Evolutionary conservation across 805 yeast genomes (phyloP).

Genomic region (Saturnispora diversa): DNA sequence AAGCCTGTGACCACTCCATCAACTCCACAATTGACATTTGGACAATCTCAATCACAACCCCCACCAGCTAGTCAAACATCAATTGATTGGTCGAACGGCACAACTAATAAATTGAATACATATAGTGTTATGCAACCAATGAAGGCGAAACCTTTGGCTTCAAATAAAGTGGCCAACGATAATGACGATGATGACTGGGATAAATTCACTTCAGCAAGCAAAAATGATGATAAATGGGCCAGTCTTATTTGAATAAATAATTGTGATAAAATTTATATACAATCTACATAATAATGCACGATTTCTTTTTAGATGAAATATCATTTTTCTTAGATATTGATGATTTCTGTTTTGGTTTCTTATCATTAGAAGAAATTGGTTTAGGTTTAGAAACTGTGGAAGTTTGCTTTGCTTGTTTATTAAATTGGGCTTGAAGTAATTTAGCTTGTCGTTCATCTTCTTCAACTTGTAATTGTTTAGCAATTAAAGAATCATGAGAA

Average conservation of each 20-base stretch:
- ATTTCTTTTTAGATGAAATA: slow-evolving; percentile 1
- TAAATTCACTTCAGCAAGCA: slow-evolving; percentile 11
- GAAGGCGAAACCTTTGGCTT: slow-evolving; percentile 3
- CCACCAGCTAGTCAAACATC: too few relatives aligned
- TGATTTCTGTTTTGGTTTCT: slow-evolving; percentile 1
- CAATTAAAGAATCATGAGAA: slow-evolving; percentile 22
- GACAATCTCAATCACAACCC: slow-evolving; percentile 5
- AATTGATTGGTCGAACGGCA: slow-evolving; percentile 12
- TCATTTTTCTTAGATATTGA: not conserved
- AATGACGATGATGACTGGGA: slow-evolving; percentile 15
- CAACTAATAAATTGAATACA: not conserved
- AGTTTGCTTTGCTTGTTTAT: slow-evolving; percentile 4
- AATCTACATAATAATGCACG: slow-evolving; percentile 7
- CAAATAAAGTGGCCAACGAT: too few relatives aligned
- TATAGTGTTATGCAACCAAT: slow-evolving; percentile 12
- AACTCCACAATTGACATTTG: slow-evolving; percentile 2
- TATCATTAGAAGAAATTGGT: not conserved
- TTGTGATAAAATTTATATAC: not conserved
- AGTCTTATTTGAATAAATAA: slow-evolving; percentile 11
- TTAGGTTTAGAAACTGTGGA: not conserved
- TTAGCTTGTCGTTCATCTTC: slow-evolving; percentile 29
- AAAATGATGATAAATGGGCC: slow-evolving; percentile 10
- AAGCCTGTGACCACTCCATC: not conserved
- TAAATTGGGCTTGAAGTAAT: slow-evolving; percentile 21
- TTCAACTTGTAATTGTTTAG: slow-evolving; percentile 27